These are phyloP conservation scores for Botrytis galanthina DNA, from an alignment of 2,329 filamentous ascomycete genomes.

Conservation along the genomic window DNA sequence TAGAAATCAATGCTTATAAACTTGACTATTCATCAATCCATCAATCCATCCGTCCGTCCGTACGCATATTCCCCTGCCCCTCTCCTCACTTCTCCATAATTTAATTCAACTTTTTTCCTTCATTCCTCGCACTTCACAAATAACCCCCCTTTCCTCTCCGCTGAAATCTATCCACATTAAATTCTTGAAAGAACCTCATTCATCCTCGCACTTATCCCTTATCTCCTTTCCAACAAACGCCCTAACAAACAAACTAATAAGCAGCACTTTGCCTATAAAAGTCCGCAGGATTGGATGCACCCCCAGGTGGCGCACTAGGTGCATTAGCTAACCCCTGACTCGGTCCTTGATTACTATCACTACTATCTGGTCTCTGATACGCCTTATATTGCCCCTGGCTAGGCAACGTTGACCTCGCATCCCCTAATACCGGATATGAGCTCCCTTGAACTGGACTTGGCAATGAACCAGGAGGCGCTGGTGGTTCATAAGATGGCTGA, in stretches of 20 bases:
- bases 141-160: no score
- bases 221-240: neutral
- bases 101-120: neutral
- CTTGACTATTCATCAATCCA: neutral
- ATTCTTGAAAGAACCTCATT: neutral
- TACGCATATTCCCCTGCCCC: neutral
- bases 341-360: constrained; percentile 28
- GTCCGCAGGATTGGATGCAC: constrained; percentile 42
- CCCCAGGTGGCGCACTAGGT: constrained; percentile 46
- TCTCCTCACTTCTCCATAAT: neutral
- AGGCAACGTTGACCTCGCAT: constrained; percentile 51
- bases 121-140: neutral
- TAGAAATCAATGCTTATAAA: neutral
- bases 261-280: constrained; percentile 52
- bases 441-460: constrained; percentile 32
- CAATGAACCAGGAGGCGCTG: constrained; percentile 34
- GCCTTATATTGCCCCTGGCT: constrained; percentile 56
- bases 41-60: neutral
- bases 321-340: constrained; percentile 37
- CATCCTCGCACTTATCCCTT: neutral
- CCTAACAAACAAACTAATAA: constrained; percentile 28
- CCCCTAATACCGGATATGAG: constrained; percentile 37
- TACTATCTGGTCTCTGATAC: constrained; percentile 43
- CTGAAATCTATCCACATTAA: neutral
- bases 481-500: constrained; percentile 31